These are phyloP conservation scores for Periglandula ipomoeae DNA, from an alignment of 2,329 filamentous ascomycete genomes.

Conservation along the genomic window DNA sequence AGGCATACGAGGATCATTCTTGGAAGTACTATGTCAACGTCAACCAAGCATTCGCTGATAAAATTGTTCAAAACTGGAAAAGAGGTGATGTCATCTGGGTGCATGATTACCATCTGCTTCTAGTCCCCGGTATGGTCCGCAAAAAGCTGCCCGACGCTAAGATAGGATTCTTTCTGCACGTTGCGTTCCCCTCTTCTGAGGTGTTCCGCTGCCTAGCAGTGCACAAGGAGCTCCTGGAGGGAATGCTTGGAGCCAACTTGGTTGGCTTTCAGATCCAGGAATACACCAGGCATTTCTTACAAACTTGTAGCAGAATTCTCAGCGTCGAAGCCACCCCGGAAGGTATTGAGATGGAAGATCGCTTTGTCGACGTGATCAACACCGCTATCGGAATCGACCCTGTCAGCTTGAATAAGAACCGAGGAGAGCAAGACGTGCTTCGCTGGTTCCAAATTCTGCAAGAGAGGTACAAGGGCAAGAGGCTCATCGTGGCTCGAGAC, in stretches of 20 bases:
- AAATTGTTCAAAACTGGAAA: slow-evolving; percentile 87
- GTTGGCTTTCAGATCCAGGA: slow-evolving; percentile 91
- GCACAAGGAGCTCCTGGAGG: slow-evolving; percentile 78
- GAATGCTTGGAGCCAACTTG: slow-evolving; percentile 86
- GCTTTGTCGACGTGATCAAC: slow-evolving; percentile 81
- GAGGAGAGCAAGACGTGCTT: slow-evolving; percentile 62
- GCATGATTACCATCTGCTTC: slow-evolving; percentile 87
- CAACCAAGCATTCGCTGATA: slow-evolving; percentile 88
- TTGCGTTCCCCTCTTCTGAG: slow-evolving; percentile 91
- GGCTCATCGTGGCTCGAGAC: slow-evolving; percentile 84
- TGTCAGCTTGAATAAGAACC: slow-evolving; percentile 59
- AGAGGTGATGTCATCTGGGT: slow-evolving; percentile 89
- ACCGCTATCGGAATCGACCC: slow-evolving; percentile 90
- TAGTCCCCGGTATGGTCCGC: slow-evolving; percentile 83
- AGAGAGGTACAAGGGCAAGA: slow-evolving; percentile 80
- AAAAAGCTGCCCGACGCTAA: slow-evolving; percentile 86
- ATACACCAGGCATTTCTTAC: slow-evolving; percentile 87
- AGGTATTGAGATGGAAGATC: slow-evolving; percentile 82
- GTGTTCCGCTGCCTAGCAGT: slow-evolving; percentile 88
- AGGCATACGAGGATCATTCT: slow-evolving; percentile 93
- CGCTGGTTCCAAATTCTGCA: slow-evolving; percentile 73
- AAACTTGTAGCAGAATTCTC: slow-evolving; percentile 87
- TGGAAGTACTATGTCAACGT: slow-evolving; percentile 91
- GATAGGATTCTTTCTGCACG: slow-evolving; percentile 93
- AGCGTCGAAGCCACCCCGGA: slow-evolving; percentile 84